These are phyloP conservation scores for Dalbergia oliveri DNA, from an alignment of 306 rosid genomes.

Conservation along the genomic window DNA sequence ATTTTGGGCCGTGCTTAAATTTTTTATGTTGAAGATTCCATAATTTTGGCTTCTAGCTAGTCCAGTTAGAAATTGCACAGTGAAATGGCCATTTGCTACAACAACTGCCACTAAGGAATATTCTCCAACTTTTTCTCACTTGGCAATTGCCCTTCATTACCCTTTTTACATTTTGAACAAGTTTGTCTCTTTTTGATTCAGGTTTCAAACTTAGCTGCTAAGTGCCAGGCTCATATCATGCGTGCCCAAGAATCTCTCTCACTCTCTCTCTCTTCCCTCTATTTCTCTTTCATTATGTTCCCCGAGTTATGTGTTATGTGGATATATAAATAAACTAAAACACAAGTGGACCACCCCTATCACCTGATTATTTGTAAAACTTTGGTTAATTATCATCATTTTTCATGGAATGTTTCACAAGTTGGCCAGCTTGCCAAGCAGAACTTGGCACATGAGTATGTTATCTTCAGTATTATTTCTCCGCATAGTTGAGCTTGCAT, in stretches of 20 bases:
- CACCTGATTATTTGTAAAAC: neutral
- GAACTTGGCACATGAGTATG: slow-evolving; percentile 26
- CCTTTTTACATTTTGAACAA: slow-evolving; percentile 32
- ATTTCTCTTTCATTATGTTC: slow-evolving; percentile 32
- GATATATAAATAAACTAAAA: neutral
- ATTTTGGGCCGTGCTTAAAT: slow-evolving; percentile 46
- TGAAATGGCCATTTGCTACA: slow-evolving; percentile 36
- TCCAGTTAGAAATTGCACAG: slow-evolving; percentile 20
- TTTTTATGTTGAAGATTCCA: slow-evolving; percentile 34
- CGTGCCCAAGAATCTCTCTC: neutral
- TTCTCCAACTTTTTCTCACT: slow-evolving; percentile 48
- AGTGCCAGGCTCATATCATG: slow-evolving; percentile 31
- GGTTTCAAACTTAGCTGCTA: slow-evolving; percentile 39
- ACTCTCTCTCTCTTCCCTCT: neutral
- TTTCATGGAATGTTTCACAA: slow-evolving; percentile 28
- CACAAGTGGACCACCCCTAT: slow-evolving; percentile 45
- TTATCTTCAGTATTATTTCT: neutral
- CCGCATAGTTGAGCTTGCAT: neutral
- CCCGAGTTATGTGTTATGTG: neutral
- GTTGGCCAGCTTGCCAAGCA: slow-evolving; percentile 38
- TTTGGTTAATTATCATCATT: slow-evolving; percentile 11
- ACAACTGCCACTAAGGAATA: slow-evolving; percentile 47
- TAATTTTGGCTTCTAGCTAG: slow-evolving; percentile 33
- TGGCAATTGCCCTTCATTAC: slow-evolving; percentile 30
- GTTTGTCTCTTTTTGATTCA: slow-evolving; percentile 43